These are phyloP conservation scores for Diplodia intermedia DNA, from an alignment of 2,329 filamentous ascomycete genomes.

Conservation along the genomic window DNA sequence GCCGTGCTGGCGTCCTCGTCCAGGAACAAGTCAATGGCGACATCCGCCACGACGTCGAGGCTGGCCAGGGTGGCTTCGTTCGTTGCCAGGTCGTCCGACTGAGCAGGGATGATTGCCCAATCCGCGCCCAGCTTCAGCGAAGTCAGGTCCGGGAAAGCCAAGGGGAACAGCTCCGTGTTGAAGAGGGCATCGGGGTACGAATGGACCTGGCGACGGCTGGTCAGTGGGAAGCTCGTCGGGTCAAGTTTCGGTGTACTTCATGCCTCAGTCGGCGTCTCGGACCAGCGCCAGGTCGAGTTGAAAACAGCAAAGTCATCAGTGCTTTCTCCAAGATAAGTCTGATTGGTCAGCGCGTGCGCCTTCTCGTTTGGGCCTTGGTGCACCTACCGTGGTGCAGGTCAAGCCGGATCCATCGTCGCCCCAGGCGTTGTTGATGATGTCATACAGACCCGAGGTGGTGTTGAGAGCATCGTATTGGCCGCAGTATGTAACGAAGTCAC, in stretches of 20 bases:
- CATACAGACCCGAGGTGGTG: conserved; percentile 15
- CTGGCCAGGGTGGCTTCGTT: conserved; percentile 20
- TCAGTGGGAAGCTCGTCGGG: neutral
- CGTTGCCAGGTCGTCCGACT: conserved; percentile 3
- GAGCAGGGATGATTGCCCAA: conserved; percentile 30
- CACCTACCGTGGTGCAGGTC: conserved; percentile 32
- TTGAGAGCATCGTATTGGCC: conserved; percentile 17
- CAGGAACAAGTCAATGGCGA: conserved; percentile 33
- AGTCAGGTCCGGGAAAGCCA: conserved; percentile 20
- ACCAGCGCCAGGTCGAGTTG: conserved; percentile 33
- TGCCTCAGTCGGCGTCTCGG: conserved; percentile 5
- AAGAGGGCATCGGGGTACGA: conserved; percentile 32
- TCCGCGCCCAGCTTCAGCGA: conserved; percentile 14
- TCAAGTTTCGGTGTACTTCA: neutral
- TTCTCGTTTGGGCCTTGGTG: neutral
- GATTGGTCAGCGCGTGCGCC: neutral
- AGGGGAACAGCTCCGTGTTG: conserved; percentile 29
- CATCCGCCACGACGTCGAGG: conserved; percentile 30
- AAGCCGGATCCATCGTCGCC: conserved; percentile 28
- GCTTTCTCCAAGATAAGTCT: conserved; percentile 18
- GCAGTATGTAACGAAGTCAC: conserved; percentile 1
- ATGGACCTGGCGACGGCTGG: conserved; percentile 19
- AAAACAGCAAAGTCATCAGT: conserved; percentile 26
- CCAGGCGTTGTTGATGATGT: conserved; percentile 30
- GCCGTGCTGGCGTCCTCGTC: conserved; percentile 26